Base-by-base conservation (phyloP, 805 yeast genomes). In the Pichia exigua region DNA sequence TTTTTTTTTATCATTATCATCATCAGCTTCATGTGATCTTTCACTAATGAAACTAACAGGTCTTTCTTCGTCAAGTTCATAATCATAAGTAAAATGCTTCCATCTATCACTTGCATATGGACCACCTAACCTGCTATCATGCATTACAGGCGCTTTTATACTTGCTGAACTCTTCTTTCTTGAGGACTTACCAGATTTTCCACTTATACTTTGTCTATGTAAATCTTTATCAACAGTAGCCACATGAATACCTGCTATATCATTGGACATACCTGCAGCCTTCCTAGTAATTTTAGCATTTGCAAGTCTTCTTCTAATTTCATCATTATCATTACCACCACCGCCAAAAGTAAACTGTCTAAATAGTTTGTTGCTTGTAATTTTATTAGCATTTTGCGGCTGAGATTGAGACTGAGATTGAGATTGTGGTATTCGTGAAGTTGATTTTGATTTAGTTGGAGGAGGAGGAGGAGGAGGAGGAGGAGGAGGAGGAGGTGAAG, bases 241-340 rank as follows among this genome's bases (percentile, higher is more conserved):
- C 35, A 26, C 50, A 40, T 65, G 68, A 35, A 73, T 69, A 6
- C 79, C 80, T 2, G 79, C 79, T 43, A 74, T 69, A 49, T 69
- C 70, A 54, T 76, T 71, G 0, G 79, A 63, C 47, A 73, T 70
- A 8, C 61, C 59, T 2, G 75, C 76, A 2, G 79, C 78, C 35
- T 62, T 66, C 11, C 57, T 55, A 1, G 78, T 70, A 47, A 76
- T 69, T 30, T 69, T 70, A 8, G 74, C 73, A 15, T 63, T 64
- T 10, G 64, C 59, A 30, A 74, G 50, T 20, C 70, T 61, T 20
- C 65, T 61, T 11, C 58, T 55, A 39, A 73, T 59, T 22, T 69
- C 73, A 17, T 57, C 51, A 1, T 58, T 51, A 24, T 67, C 61
- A n/a, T 55, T 54, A 13, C 66, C 61, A 30, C 68, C 69, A n/a